Base-by-base conservation (phyloP, 2,329 filamentous ascomycete species). In the Mollisiaceae sp. region DNA sequence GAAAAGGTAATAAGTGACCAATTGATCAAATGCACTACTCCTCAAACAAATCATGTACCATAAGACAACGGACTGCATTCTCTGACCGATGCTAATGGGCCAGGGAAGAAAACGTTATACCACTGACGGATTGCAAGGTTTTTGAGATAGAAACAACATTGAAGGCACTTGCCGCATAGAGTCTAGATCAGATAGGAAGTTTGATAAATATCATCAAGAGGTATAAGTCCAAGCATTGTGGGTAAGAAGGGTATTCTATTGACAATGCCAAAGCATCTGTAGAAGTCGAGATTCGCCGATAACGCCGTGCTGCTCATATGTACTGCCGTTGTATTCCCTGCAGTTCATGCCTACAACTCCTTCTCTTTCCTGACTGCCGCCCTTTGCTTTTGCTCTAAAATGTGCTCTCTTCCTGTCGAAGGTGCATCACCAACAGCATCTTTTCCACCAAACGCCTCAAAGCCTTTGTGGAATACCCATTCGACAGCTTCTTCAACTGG, bases 401-500 rank as follows among this genome's bases (percentile, higher is more conserved):
- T 73, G 65, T 80, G 78, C 72, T 86, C 83, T 63, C 83, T 80
- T 24, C 87, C 87, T 2, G 80, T 87, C 8, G 77, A 67, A 0
- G 86, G 86, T 20, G 85, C 77, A 63, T 85, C 75, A 12, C 86
- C 86, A 2, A 89, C 86, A 35, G 82, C 84, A 1, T 78, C 70
- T 41, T 82, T 78, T 0, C 87, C 94, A 3, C 92, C 93, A 64
- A 93, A 85, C 0, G 85, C 77, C 75, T 89, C 85, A 75, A 97
- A 95, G 0, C 85, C 91, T 72, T 89, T 91, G 74, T 97, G 91
- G 81, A 98, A 98, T 2, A 85, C 78, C 90, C 90, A 97, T 75
- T 98, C 94, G 0, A 97, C 92, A 0, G 91, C 93, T 68, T 93
- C 86, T 79, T 98, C 95, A 8, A 99, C 93, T 0, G 95, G 94